These are phyloP conservation scores for Rubia yunnanensis DNA, from an alignment of 257 asterid species.

Conservation along the genomic window DNA sequence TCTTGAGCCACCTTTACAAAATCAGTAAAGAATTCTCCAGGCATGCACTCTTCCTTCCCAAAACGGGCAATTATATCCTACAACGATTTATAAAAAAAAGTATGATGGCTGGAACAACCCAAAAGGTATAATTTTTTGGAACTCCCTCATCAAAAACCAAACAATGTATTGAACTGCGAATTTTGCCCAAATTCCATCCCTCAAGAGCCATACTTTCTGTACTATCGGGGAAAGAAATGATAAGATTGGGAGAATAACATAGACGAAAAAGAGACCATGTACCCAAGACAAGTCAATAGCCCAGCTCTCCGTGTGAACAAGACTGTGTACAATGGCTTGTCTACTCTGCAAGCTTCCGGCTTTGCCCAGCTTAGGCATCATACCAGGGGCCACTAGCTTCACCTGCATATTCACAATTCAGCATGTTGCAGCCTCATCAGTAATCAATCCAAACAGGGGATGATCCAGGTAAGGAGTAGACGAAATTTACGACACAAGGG, in stretches of 20 bases:
- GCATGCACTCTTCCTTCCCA: conserved; percentile 79
- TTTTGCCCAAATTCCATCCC: background rate
- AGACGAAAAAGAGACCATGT: conserved; percentile 1
- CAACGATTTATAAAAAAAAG: background rate
- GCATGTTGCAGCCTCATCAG: background rate
- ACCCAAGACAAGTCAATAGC: conserved; percentile 98
- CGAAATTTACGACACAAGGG: background rate
- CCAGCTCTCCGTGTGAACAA: conserved; percentile 96
- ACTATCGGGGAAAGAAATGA: background rate
- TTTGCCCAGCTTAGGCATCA: conserved; percentile 96
- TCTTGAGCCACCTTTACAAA: conserved; percentile 97
- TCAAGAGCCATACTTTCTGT: background rate
- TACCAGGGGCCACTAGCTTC: conserved; percentile 79
- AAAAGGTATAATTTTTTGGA: background rate
- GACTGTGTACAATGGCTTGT: conserved; percentile 91
- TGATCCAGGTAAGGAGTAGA: background rate
- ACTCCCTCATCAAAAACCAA: background rate
- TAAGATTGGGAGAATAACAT: background rate
- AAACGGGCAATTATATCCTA: conserved; percentile 95
- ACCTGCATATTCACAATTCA: conserved; percentile 38
- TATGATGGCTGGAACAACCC: background rate
- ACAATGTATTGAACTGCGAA: background rate
- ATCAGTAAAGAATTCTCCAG: conserved; percentile 83
- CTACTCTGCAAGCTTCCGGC: conserved; percentile 97
- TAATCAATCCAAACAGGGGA: background rate